Conservation (phyloP, 805 yeast genomes). For the Candida glaebosa region DNA sequence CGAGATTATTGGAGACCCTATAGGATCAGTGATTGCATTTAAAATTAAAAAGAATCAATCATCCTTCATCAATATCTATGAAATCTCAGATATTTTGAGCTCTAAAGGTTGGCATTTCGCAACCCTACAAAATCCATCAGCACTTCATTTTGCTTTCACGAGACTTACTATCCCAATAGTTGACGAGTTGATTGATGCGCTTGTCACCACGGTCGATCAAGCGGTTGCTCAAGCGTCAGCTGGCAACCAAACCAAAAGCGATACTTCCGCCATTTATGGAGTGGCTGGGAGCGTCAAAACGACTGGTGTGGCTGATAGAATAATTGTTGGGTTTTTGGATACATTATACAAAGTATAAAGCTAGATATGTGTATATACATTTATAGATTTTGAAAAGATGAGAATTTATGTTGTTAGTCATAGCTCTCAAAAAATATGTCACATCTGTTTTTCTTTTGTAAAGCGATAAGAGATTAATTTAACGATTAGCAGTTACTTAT, state of each 20-base stretch:
- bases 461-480: background rate
- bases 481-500: too few species aligned
- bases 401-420: background rate
- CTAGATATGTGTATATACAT: background rate
- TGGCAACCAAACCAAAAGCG: conserved; percentile 29
- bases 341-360: conserved; percentile 57
- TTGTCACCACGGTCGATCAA: conserved; percentile 44
- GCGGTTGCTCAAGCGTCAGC: conserved; percentile 17
- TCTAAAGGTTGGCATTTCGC: conserved; percentile 85
- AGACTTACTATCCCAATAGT: conserved; percentile 59
- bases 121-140: conserved; percentile 84
- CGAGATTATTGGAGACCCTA: conserved; percentile 79
- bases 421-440: too few species aligned
- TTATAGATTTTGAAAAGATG: background rate
- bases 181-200: conserved; percentile 54
- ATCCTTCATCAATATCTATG: conserved; percentile 61
- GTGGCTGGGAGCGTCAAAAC: conserved; percentile 91
- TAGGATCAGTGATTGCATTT: conserved; percentile 79
- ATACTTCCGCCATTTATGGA: conserved; percentile 90
- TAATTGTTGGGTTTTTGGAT: conserved; percentile 81
- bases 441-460: too few species aligned
- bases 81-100: conserved; percentile 66
- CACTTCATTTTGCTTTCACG: conserved; percentile 88
- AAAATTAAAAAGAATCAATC: conserved; percentile 37
- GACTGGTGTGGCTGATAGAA: conserved; percentile 73